Percentiles rank a stretch among this genome's conserved stretches.
These are phyloP conservation scores for Candida michaelii DNA, from an alignment of 805 yeast genomes.

Conservation along the genomic window DNA sequence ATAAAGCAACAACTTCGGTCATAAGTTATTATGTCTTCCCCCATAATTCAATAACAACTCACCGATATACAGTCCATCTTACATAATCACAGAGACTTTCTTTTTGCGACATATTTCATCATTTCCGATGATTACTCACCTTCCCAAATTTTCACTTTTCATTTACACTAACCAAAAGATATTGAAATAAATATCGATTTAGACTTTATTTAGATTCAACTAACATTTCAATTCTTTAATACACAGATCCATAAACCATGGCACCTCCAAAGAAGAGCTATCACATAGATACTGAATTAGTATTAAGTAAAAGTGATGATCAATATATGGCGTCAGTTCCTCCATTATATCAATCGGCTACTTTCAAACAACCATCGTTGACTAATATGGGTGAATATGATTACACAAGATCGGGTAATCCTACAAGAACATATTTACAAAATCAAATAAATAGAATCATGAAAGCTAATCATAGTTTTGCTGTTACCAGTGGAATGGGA, in stretches of 20 bases:
- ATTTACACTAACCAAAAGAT: background rate
- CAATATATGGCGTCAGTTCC: slow-evolving; percentile 78
- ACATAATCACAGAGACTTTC: background rate
- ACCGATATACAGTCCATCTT: background rate
- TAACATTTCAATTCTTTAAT: background rate
- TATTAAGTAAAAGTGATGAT: slow-evolving; percentile 59
- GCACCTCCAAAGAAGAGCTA: slow-evolving; percentile 33
- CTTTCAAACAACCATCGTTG: slow-evolving; percentile 78
- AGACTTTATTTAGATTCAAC: too few species aligned
- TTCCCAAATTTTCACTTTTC: background rate
- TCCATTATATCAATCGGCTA: slow-evolving; percentile 92
- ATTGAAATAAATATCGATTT: background rate
- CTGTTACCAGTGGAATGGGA: slow-evolving; percentile 91
- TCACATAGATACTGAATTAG: slow-evolving; percentile 69
- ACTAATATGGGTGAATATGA: slow-evolving; percentile 70
- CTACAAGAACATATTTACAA: slow-evolving; percentile 82
- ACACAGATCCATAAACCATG: slow-evolving; percentile 1
- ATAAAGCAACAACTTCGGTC: too few species aligned
- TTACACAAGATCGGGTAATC: slow-evolving; percentile 90
- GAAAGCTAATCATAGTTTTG: slow-evolving; percentile 73
- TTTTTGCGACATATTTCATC: slow-evolving; percentile 4
- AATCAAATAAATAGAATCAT: slow-evolving; percentile 74
- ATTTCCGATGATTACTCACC: slow-evolving; percentile 4
- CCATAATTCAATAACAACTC: too few species aligned
- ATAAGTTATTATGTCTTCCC: too few species aligned